A percentile compares a stretch with the other conserved stretches of the same genome.
phyloP scores from a whole-genome alignment of 352 stramenopile genomes.

The Phytopythium chamaehyphon region DNA sequence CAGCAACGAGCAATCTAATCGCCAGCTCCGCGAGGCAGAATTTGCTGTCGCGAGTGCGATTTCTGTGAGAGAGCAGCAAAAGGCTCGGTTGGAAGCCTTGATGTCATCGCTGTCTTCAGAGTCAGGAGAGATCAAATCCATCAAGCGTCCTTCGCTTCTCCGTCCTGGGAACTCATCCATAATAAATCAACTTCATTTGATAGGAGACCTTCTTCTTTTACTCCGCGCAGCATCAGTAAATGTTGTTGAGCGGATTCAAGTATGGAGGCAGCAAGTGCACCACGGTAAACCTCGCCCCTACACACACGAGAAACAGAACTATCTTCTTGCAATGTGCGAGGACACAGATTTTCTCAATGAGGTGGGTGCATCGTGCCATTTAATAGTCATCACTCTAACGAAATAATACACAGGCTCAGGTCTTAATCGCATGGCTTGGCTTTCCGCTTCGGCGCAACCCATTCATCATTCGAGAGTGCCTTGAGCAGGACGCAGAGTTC shows the following conservation, averaged over 20 bases:
- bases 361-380: not conserved
- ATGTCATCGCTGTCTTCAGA: conserved; percentile 12
- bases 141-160: not conserved
- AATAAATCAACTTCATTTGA: conserved; percentile 36
- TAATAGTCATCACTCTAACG: not conserved
- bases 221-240: conserved; percentile 48
- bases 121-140: not conserved
- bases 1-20: not conserved
- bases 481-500: conserved; percentile 22
- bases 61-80: conserved; percentile 47
- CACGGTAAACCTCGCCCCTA: conserved; percentile 28
- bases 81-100: conserved; percentile 24
- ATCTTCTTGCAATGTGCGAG: conserved; percentile 49
- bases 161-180: not conserved
- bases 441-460: conserved; percentile 52
- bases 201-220: conserved; percentile 52
- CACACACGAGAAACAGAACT: conserved; percentile 35
- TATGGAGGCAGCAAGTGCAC: conserved; percentile 37
- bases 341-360: conserved; percentile 53
- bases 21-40: conserved; percentile 25
- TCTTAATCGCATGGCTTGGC: conserved; percentile 48
- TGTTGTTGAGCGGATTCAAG: conserved; percentile 44
- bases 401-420: conserved; percentile 5
- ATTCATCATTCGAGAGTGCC: conserved; percentile 32
- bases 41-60: conserved; percentile 40